Evolutionary conservation across 202 grass and related monocot species (phyloP).

Genomic region (Schoenoplectus tabernaemontani): DNA sequence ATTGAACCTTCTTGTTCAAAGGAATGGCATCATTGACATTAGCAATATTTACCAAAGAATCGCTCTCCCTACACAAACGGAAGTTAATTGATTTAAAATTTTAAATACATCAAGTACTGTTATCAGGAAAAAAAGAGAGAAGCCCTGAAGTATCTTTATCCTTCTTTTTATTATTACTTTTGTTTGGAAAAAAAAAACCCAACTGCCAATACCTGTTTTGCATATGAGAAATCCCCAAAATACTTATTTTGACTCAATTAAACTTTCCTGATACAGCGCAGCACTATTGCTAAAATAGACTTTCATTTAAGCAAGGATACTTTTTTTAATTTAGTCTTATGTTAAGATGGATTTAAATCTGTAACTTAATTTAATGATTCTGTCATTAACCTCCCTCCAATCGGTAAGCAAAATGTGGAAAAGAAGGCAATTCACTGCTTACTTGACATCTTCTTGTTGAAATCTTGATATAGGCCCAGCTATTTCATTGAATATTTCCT

Average conservation of each 20-base stretch:
- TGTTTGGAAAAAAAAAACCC: neutral
- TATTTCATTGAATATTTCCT: conserved; percentile 65
- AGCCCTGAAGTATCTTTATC: too few relatives aligned
- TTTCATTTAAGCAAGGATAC: too few relatives aligned
- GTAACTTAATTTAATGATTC: neutral
- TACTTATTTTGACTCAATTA: neutral
- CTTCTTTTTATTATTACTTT: too few relatives aligned
- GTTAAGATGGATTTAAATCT: neutral
- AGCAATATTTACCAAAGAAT: conserved; percentile 41
- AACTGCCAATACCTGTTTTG: neutral
- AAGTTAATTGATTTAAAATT: too few relatives aligned
- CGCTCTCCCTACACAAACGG: conserved; percentile 51
- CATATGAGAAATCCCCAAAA: conserved; percentile 16
- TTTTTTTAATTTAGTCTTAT: too few relatives aligned
- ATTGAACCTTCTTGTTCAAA: conserved; percentile 36
- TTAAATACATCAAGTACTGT: neutral
- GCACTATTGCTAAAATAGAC: neutral
- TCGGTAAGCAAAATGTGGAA: neutral
- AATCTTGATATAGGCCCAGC: conserved; percentile 60
- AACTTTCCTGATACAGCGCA: neutral
- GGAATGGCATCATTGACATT: conserved; percentile 38
- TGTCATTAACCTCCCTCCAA: neutral
- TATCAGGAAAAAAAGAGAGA: too few relatives aligned
- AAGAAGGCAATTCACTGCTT: conserved; percentile 28
- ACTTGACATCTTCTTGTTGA: conserved; percentile 48